Percentiles rank a stretch among this genome's conserved stretches.
phyloP scores from a whole-genome alignment of 2,329 filamentous ascomycete species.

The Monilinia aucupariae region DNA sequence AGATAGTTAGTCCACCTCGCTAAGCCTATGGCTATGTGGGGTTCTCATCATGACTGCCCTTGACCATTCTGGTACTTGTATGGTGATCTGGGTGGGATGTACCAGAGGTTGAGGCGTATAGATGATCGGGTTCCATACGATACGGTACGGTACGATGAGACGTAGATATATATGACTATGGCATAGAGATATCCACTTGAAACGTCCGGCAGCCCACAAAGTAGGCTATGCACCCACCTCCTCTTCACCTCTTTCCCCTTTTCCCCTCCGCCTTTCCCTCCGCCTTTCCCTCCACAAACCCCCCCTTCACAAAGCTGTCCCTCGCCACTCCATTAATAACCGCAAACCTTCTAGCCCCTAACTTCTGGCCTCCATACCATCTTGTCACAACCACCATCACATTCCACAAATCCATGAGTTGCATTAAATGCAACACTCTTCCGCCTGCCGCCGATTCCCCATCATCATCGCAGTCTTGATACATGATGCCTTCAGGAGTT shows the following conservation, averaged over 20 bases:
- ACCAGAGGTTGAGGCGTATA: too few species aligned
- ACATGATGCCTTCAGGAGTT: slow-evolving; percentile 47
- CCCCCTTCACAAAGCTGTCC: slow-evolving; percentile 75
- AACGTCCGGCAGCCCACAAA: too few species aligned
- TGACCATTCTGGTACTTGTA: too few species aligned
- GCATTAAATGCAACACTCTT: slow-evolving; percentile 80
- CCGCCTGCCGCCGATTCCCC: slow-evolving; percentile 90
- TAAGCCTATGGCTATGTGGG: too few species aligned
- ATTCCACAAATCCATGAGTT: slow-evolving; percentile 91
- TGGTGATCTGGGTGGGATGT: too few species aligned
- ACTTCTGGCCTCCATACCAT: slow-evolving; percentile 89
- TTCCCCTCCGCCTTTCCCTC: slow-evolving; percentile 41
- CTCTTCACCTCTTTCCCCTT: background rate
- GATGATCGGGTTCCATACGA: too few species aligned
- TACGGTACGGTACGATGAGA: too few species aligned
- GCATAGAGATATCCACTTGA: too few species aligned
- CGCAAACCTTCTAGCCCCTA: slow-evolving; percentile 85
- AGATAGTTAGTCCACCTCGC: too few species aligned
- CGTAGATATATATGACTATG: too few species aligned
- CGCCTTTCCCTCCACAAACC: slow-evolving; percentile 52
- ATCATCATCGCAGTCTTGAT: slow-evolving; percentile 93
- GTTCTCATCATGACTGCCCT: too few species aligned
- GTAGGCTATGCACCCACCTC: too few species aligned
- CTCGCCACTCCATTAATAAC: slow-evolving; percentile 83
- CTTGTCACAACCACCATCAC: slow-evolving; percentile 87